These are phyloP conservation scores for Onygenales sp. DNA, from an alignment of 2,329 filamentous ascomycete genomes.

Conservation along the genomic window DNA sequence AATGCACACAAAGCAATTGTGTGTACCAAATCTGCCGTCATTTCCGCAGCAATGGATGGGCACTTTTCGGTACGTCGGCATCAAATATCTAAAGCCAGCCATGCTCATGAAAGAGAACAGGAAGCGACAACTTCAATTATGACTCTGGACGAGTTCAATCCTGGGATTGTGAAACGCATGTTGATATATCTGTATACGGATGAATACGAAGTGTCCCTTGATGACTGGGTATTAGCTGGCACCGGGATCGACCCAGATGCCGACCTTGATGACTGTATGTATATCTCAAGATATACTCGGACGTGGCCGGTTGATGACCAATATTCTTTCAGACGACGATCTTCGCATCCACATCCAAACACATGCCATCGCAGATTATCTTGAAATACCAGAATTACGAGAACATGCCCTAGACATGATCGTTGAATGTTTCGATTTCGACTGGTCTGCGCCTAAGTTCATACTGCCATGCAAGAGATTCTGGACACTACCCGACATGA, in stretches of 20 bases:
- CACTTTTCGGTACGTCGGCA: conserved; percentile 16
- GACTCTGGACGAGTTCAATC: conserved; percentile 5
- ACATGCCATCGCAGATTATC: conserved; percentile 10
- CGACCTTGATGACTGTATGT: not conserved
- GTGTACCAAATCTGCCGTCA: conserved; percentile 14
- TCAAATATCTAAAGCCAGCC: not conserved
- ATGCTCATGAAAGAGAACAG: conserved; percentile 1
- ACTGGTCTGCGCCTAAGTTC: not conserved
- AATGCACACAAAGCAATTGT: conserved; percentile 18
- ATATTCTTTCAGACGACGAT: not conserved
- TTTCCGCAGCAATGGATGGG: conserved; percentile 13
- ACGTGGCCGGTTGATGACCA: not conserved
- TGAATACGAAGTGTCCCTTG: conserved; percentile 2
- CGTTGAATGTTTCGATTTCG: not conserved
- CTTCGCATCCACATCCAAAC: not conserved
- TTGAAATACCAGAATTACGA: conserved; percentile 5
- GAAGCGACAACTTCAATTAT: conserved; percentile 6
- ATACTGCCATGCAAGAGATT: not conserved
- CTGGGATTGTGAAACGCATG: conserved; percentile 4
- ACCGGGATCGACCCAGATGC: not conserved
- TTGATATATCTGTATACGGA: conserved; percentile 6
- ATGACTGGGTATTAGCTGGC: not conserved
- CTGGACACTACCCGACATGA: not conserved
- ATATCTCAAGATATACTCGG: not conserved
- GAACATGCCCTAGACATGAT: conserved; percentile 1